phyloP scores from a whole-genome alignment of 2,329 filamentous ascomycete species.

The Drechslera avenae region DNA sequence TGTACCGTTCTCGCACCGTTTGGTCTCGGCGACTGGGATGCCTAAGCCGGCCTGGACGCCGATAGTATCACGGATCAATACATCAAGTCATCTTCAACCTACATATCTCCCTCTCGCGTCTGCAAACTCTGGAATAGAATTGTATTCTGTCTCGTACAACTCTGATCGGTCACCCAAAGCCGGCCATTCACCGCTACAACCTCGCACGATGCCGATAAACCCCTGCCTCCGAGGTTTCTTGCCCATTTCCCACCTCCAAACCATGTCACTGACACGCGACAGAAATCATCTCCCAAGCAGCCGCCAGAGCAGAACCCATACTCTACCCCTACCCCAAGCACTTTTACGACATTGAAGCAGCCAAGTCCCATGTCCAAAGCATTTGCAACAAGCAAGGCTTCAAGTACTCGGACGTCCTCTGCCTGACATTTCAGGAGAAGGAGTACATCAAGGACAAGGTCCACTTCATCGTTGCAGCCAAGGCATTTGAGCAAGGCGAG shows the following conservation, averaged over 20 bases:
- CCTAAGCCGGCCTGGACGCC: too few species aligned
- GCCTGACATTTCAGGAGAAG: neutral
- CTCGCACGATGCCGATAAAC: neutral
- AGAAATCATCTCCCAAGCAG: neutral
- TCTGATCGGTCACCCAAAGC: neutral
- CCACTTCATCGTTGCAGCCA: conserved; percentile 11
- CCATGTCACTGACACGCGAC: neutral
- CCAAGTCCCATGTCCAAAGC: conserved; percentile 4
- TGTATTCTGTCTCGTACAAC: too few species aligned
- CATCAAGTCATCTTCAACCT: too few species aligned
- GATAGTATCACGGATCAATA: too few species aligned
- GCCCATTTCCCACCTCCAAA: neutral
- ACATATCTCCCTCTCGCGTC: too few species aligned
- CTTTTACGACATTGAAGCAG: conserved; percentile 11
- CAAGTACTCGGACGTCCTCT: neutral
- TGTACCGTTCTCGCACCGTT: neutral
- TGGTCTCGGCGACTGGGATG: neutral
- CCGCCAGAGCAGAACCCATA: neutral
- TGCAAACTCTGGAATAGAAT: too few species aligned
- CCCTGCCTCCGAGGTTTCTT: neutral
- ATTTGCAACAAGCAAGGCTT: neutral
- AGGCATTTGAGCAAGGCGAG: conserved; percentile 11
- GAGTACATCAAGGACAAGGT: conserved; percentile 11
- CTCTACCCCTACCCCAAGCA: conserved; percentile 7
- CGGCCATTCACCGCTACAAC: too few species aligned